Conservation (phyloP, 1,284 basidiomycete species). For the Marasmius sp. region DNA sequence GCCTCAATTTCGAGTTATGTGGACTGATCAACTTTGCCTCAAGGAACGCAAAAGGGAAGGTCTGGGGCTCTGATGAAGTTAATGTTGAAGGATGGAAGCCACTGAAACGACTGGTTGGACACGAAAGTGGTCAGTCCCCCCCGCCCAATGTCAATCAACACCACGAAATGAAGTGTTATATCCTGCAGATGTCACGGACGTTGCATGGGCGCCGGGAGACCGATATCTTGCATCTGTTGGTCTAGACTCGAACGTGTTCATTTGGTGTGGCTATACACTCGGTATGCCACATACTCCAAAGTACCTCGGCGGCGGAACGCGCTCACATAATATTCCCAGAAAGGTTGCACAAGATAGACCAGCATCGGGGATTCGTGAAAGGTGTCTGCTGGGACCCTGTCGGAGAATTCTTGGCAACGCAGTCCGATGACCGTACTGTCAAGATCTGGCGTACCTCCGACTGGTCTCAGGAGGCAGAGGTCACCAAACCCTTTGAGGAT, state of each 20-base stretch:
- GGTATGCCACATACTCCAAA: constrained; percentile 41
- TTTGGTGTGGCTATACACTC: constrained; percentile 91
- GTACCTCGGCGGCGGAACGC: constrained; percentile 1
- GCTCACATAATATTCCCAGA: constrained; percentile 43
- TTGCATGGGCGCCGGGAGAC: constrained; percentile 94
- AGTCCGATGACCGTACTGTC: constrained; percentile 94
- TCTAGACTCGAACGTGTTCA: constrained; percentile 86
- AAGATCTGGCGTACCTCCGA: constrained; percentile 96
- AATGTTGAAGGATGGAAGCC: constrained; percentile 99
- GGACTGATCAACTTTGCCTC: background rate
- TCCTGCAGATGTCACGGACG: constrained; percentile 85
- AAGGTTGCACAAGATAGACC: constrained; percentile 79
- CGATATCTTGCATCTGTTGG: constrained; percentile 93
- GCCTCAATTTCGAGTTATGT: background rate
- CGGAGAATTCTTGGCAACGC: constrained; percentile 94
- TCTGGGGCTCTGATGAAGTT: constrained; percentile 91
- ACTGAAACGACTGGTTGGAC: constrained; percentile 86
- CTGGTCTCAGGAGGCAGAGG: constrained; percentile 84
- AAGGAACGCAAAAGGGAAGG: constrained; percentile 78
- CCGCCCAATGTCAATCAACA: background rate
- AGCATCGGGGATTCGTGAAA: constrained; percentile 96
- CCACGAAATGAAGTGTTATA: background rate
- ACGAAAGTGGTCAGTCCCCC: constrained; percentile 75
- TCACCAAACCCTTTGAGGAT: constrained; percentile 89
- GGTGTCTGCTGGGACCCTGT: constrained; percentile 99